phyloP scores from a whole-genome alignment of 768 basidiomycete species.

The Exsudoporus frostii region DNA sequence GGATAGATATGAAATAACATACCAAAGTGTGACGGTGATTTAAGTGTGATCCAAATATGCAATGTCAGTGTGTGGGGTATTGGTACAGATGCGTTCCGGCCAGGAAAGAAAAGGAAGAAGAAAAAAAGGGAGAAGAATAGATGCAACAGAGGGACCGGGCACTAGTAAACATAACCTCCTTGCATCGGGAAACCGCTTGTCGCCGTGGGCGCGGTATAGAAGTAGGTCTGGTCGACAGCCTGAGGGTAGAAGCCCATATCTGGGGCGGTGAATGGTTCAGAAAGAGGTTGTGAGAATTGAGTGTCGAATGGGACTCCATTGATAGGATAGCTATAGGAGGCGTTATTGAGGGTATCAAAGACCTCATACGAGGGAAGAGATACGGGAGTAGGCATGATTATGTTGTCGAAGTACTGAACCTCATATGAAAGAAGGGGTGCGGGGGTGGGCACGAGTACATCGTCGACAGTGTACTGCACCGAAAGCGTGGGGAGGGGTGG shows the following conservation, averaged over 20 bases:
- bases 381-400: neutral
- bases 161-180: neutral
- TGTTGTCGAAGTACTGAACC: neutral
- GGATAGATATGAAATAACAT: neutral
- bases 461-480: neutral
- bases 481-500: neutral
- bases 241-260: neutral
- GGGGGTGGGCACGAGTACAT: neutral
- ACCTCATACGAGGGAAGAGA: neutral
- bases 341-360: neutral
- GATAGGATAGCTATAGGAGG: neutral
- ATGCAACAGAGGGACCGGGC: neutral
- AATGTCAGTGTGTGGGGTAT: neutral
- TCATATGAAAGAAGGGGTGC: neutral
- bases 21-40: neutral
- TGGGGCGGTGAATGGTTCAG: neutral
- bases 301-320: neutral
- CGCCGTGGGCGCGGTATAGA: neutral
- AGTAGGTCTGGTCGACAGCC: neutral
- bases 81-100: neutral
- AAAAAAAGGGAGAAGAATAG: neutral
- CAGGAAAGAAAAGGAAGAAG: neutral
- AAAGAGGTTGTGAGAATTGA: neutral
- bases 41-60: no score
- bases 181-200: neutral